Base-by-base conservation (phyloP, 192 early-diverging fungal species). In the Cladochytrium replicatum region DNA sequence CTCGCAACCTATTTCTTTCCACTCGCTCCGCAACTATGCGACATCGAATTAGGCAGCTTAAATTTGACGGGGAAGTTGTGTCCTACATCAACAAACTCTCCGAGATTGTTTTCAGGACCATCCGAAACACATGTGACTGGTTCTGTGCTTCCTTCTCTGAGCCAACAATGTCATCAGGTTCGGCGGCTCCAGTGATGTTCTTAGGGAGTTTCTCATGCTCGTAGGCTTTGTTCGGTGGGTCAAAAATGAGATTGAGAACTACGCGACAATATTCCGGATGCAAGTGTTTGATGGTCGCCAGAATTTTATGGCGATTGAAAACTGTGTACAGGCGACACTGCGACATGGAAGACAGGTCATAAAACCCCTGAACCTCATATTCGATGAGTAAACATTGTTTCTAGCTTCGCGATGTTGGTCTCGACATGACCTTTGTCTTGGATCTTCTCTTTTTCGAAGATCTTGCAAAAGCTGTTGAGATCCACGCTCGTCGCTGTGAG, bases 51-150 rank as follows among this genome's bases (percentile, higher is more conserved):
- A 87, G 84, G 19, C 89, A 89, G 58, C 77, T 95, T 39, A 78
- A 78, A 43, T 82, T 93, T 28, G 88, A 95, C 63, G 93, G 88
- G 24, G 89, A 93, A 51, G 86, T 90, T 32, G 61, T 80, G 11
- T 60, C 78, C 31, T 91, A 96, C 54, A 86, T 97, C 27, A 73
- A 78, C 46, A 84, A 61, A 60, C 71, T 92, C 37, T 84, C 89
- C 0, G 67, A 91, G 32, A 79, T 95, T 23, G 83, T 88, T 25
- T 99, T 99, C 58, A 72, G 85, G 6, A 63, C 93, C 39, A 87
- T 97, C 57, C 80, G 85, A 54, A 96, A 92, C 58, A 97, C 95
- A 0, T 93, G 89, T 52, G 89, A 95, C 49, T 99, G 95, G 95
- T 99, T 89, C 61, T 71, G 82, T 41, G 78, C 70, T 28, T 83